A percentile compares a stretch with the other conserved stretches of the same genome.
Conservation (phyloP, 176 grass and related monocot genomes). For the Coix lacrymajobi region DNA sequence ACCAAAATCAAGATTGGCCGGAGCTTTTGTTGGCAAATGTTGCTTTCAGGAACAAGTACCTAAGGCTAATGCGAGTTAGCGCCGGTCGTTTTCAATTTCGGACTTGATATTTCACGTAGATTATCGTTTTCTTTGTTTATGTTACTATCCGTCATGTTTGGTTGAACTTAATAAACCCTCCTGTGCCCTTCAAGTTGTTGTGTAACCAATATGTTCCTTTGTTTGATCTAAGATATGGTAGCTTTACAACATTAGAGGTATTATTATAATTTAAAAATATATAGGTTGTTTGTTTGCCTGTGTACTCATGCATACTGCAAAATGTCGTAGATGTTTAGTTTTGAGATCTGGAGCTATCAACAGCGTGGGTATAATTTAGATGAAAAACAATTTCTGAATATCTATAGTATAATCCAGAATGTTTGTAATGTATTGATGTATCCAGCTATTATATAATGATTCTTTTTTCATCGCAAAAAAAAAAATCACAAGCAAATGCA, state of each 20-base stretch:
- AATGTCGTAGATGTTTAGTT: no score
- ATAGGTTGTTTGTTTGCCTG: not conserved
- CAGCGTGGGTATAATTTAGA: no score
- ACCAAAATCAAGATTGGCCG: not conserved
- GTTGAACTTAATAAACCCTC: not conserved
- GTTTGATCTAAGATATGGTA: not conserved
- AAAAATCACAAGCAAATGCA: no score
- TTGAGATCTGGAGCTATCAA: no score
- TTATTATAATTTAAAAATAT: not conserved
- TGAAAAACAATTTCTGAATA: no score
- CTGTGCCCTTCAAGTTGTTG: not conserved
- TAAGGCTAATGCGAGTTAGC: not conserved
- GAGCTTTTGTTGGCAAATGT: slow-evolving; percentile 4
- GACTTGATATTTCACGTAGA: not conserved
- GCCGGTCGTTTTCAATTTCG: not conserved
- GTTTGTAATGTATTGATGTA: no score
- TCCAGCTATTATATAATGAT: no score
- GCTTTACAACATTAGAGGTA: not conserved
- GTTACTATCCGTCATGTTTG: not conserved
- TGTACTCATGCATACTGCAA: no score
- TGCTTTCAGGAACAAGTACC: slow-evolving; percentile 15
- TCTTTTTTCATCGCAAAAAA: no score
- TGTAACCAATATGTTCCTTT: not conserved
- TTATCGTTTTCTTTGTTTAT: not conserved
- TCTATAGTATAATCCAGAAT: no score